Conservation (phyloP, 2,329 filamentous ascomycete species). For the Daldinia eschscholtzii region DNA sequence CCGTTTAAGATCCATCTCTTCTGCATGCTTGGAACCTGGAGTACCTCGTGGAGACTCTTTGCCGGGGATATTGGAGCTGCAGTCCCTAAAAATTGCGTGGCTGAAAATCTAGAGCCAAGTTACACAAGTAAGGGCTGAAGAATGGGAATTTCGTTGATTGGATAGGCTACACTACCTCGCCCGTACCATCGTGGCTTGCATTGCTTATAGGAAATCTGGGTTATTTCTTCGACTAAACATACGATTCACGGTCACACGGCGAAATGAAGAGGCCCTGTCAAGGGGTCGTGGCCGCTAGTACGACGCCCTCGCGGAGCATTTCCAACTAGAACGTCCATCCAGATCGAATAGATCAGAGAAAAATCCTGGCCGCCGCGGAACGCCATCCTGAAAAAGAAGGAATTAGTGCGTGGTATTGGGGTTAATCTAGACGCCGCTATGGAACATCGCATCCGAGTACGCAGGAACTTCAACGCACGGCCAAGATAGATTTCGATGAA, state of each 20-base stretch:
- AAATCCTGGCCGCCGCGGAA: constrained; percentile 24
- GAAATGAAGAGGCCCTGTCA: constrained; percentile 24
- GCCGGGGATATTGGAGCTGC: constrained; percentile 21
- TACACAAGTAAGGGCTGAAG: constrained; percentile 35
- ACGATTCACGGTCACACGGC: constrained; percentile 33
- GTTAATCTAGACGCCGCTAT: constrained; percentile 9
- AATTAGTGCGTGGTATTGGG: constrained; percentile 21
- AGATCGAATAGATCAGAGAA: constrained; percentile 26
- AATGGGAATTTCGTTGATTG: constrained; percentile 17
- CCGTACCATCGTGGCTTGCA: constrained; percentile 31
- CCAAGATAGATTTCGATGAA: background rate
- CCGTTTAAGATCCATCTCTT: constrained; percentile 24
- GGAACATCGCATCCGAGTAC: constrained; percentile 15
- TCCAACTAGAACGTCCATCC: constrained; percentile 12
- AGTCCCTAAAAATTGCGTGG: constrained; percentile 24
- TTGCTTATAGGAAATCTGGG: constrained; percentile 26
- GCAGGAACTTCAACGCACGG: constrained; percentile 1
- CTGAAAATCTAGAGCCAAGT: constrained; percentile 32
- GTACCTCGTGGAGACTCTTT: constrained; percentile 21
- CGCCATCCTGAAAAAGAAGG: constrained; percentile 21
- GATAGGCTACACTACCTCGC: background rate
- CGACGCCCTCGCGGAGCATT: constrained; percentile 9
- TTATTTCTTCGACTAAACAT: constrained; percentile 23
- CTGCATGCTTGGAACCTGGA: constrained; percentile 11
- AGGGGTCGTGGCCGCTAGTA: constrained; percentile 16